Conservation (phyloP, 2,329 filamentous ascomycete genomes). For the Fonsecaea nubica region DNA sequence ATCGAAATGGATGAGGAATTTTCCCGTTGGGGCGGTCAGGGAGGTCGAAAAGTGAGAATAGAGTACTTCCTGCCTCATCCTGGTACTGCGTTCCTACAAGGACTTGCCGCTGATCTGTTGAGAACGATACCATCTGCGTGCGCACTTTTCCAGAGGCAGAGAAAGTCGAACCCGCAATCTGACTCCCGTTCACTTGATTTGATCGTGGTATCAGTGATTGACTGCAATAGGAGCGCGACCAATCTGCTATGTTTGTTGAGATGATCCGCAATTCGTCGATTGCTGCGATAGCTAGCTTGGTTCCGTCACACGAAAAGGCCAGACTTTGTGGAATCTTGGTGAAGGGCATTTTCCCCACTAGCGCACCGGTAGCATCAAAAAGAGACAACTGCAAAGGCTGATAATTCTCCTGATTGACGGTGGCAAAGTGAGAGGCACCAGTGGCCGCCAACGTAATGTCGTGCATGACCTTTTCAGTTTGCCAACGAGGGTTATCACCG, state of each 20-base stretch:
- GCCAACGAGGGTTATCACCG: background rate
- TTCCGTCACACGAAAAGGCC: slow-evolving; percentile 4
- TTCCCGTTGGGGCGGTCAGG: background rate
- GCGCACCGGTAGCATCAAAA: background rate
- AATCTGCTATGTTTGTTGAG: background rate
- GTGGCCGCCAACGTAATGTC: slow-evolving; percentile 12
- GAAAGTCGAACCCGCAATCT: background rate
- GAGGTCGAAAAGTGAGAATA: slow-evolving; percentile 8
- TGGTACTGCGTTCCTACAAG: slow-evolving; percentile 8
- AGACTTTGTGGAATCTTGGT: background rate
- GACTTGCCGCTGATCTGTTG: background rate
- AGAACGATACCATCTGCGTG: slow-evolving; percentile 3
- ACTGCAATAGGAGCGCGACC: background rate
- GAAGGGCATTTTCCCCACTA: background rate
- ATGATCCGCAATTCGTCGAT: slow-evolving; percentile 8
- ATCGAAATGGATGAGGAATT: background rate
- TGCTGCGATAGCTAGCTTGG: slow-evolving; percentile 12
- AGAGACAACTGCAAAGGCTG: slow-evolving; percentile 1
- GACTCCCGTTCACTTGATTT: background rate
- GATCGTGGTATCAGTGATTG: background rate
- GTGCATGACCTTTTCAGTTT: slow-evolving; percentile 4
- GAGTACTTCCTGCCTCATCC: slow-evolving; percentile 1
- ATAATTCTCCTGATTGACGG: background rate
- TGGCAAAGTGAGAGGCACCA: slow-evolving; percentile 9
- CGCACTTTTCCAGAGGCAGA: background rate